These are phyloP conservation scores for Termitomyces heimii DNA, from an alignment of 768 basidiomycete species.

Conservation along the genomic window DNA sequence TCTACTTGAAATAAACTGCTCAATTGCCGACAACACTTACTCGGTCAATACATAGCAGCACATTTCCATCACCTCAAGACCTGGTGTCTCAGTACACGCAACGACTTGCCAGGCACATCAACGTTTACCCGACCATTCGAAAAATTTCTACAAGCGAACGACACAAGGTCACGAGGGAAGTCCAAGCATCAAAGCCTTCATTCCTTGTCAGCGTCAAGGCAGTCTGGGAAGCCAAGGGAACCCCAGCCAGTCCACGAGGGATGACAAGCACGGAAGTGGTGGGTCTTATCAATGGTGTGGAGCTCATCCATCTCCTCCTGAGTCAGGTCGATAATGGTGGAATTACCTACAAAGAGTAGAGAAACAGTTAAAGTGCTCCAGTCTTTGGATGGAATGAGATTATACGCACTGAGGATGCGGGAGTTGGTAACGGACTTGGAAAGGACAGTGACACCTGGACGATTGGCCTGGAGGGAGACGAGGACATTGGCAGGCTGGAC, in stretches of 20 bases:
- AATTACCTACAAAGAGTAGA: slow-evolving; percentile 38
- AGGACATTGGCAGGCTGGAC: slow-evolving; percentile 62
- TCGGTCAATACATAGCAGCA: no score
- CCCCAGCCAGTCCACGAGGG: slow-evolving; percentile 32
- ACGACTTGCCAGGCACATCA: no score
- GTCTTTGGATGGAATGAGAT: neutral
- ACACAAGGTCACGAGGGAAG: no score
- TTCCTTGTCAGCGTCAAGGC: slow-evolving; percentile 11
- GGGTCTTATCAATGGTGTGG: slow-evolving; percentile 51
- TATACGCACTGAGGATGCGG: slow-evolving; percentile 48
- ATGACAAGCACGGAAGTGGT: slow-evolving; percentile 60
- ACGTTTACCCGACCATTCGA: neutral
- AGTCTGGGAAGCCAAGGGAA: slow-evolving; percentile 15
- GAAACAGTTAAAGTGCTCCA: neutral
- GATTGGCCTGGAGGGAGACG: slow-evolving; percentile 70
- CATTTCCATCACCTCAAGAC: no score
- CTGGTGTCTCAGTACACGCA: no score
- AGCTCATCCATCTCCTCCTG: slow-evolving; percentile 57
- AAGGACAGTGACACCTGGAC: slow-evolving; percentile 54
- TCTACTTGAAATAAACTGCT: no score
- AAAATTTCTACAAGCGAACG: neutral
- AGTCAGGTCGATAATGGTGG: slow-evolving; percentile 53
- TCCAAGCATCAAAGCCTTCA: no score
- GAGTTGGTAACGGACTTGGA: slow-evolving; percentile 72
- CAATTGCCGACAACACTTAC: no score